Base-by-base conservation (phyloP, 495 filamentous ascomycete genomes). In the Penicillium chermesinum region DNA sequence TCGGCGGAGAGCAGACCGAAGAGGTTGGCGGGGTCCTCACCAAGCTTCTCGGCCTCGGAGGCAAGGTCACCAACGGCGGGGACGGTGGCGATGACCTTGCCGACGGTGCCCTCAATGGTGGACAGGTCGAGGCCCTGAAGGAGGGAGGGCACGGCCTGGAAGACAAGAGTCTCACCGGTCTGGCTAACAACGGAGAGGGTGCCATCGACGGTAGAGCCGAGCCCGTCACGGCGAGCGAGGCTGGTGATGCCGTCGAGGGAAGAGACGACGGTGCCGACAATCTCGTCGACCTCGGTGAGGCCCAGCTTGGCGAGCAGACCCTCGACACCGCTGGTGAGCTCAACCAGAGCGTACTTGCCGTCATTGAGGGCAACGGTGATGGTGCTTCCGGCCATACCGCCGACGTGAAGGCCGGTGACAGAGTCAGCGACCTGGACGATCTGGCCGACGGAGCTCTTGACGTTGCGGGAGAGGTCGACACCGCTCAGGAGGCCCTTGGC, bases 1-100 rank as follows among this genome's bases (percentile, higher is more conserved):
- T 55, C 46, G 33, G 49, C n/a, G 19, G 40, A 17, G 32, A 52
- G 49, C 39, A 62, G 54, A 40, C 46, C 54, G 39, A 63, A 41
- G 32, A 63, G 45, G 46, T 54, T 42, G 44, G 34, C 48, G 35
- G 43, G 38, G 46, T 49, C 48, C 20, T 45, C 50, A 18, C 43
- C 50, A 19, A 52, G 43, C 25, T 46, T 19, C 41, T 49, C 13
- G 38, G 45, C 41, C 45, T 55, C 44, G 41, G 44, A 48, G 17
- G 16, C 17, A 16, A 53, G 50, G 38, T 18, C 16, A 19, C 38
- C 16, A 16, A 59, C 42, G 16, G 21, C 38, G 33, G 44, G 20
- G 32, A 45, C 55, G 15, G 38, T 14, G 15, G 33, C 37, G n/a
- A 63, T 40, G 22, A 58, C 46, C 33, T 49, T 48, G 18, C 57